Evolutionary conservation across 805 yeast genomes (phyloP), one percentile per base, ranked within the genome.

Genomic region (Candida ponderosae): DNA sequence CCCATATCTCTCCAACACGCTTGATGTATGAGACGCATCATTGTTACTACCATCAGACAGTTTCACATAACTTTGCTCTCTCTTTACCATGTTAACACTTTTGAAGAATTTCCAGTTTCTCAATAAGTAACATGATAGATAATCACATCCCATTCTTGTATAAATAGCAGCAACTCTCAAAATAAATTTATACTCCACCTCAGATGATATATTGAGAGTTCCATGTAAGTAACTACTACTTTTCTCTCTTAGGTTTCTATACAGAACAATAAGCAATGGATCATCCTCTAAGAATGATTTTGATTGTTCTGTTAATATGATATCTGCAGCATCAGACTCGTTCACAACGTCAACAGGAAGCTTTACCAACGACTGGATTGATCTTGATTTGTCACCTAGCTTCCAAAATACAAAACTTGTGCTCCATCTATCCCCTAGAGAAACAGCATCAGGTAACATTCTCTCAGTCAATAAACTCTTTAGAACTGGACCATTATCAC

Each of bases 71-170:
- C 48, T 45, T 20, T 38, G 41, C 11, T 40, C 38, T 33, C 40
- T 47, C 40, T 40, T 48, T 13, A 24, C 5, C 23, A 40, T 19
- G 4, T 41, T 40, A 4, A 42, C 48, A n/a, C 36, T 13, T 31
- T 44, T 52, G 10, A 62, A 43, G 51, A 87, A 88, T 23, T 61
- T 60, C 96, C 96, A 89, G 41, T 73, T 75, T 34, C 65, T 66
- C 2, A 81, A 63, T 33, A 88, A 55, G 36, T 76, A 69, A 18
- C 84, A 52, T 0, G 88, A 78, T 31, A 90, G 56, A 41, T 78
- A 74, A 49, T 89, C 95, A 60, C 97, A 89, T 0, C 97, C 97
- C 96, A 89, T 86, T 40, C 94, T 66, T 14, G 76, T 68, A 50
- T 87, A 84, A 42, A 87, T 80, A 28, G 70, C 63, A 7, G 83